Base-by-base conservation (phyloP, 139 green algal genomes). In the Tetratostichococcus sp. region DNA sequence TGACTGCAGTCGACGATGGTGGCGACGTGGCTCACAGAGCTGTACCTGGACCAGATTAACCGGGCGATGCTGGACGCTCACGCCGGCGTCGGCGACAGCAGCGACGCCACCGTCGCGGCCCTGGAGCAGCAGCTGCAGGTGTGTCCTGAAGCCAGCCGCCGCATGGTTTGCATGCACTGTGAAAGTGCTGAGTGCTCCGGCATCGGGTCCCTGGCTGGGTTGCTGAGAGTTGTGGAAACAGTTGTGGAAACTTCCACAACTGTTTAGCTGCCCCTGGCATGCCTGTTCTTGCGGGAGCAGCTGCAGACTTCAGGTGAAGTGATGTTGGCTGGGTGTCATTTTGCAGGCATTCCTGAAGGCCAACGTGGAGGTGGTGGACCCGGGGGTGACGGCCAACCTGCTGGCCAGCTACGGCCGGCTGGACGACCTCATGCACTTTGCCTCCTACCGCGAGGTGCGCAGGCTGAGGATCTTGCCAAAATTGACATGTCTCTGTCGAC, bases 21-120 rank as follows among this genome's bases (percentile, higher is more conserved):
- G 31, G 91, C 91, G 2, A 93, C 93, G 3, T 98, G 94, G 94
- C 81, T 97, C 58, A 87, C 86, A 17, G 94, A 98, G 86, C 87
- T 98, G 68, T 86, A 93, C 57, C 84, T 98, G 70, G 94, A 98
- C 80, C 73, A 67, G 31, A 85, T 94, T 32, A 97, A 97, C 77
- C 74, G 87, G 42, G 82, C 86, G 67, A 70, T 91, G 74, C 82
- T 95, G 33, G 81, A 92, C 80, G 23, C 59, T 8, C 66, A 77
- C 31, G 72, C 26, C 59, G 74, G 82, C 59, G 35, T 71, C 11
- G 71, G 71, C n/a, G 76, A 74, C 31, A 34, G 66, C 43, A 30
- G 31, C 19, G n/a, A 31, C 4, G 69, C 67, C 33, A 50, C 35
- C 16, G 67, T 71, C 69, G 35, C 32, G 16, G 30, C 39, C n/a